Percentiles rank a stretch among this genome's conserved stretches.
Evolutionary conservation across 1,284 basidiomycete genomes (phyloP).

Genomic region (Lentinula novae-zelandiae): DNA sequence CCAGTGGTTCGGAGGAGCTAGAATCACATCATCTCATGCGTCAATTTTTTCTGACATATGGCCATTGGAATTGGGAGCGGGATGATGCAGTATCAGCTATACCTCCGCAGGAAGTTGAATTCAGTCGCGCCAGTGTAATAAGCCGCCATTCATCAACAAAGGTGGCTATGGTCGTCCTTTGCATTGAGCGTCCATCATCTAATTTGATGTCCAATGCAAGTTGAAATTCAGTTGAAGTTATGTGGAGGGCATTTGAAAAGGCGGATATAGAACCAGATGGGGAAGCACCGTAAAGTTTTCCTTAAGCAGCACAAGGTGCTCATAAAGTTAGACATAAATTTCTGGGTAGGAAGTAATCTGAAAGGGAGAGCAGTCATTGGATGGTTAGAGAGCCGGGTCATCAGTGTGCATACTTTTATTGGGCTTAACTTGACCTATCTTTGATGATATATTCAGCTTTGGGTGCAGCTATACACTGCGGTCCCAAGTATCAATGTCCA

Average conservation of each 20-base stretch:
- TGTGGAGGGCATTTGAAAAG: conserved; percentile 12
- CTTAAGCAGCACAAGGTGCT: conserved; percentile 14
- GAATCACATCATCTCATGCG: conserved; percentile 16
- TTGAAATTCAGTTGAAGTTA: conserved; percentile 13
- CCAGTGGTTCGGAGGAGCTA: not conserved
- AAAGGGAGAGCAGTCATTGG: conserved; percentile 20
- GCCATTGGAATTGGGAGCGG: conserved; percentile 19
- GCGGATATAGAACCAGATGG: conserved; percentile 11
- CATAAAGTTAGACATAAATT: conserved; percentile 18
- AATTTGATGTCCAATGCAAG: conserved; percentile 19
- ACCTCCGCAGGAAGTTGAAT: not conserved
- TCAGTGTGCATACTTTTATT: conserved; percentile 13
- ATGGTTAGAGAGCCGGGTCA: conserved; percentile 19
- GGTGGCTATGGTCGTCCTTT: conserved; percentile 19
- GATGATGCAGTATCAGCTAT: conserved; percentile 14
- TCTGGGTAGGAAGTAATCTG: conserved; percentile 20
- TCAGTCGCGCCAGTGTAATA: not conserved
- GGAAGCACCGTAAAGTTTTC: conserved; percentile 11
- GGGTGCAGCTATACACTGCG: conserved; percentile 17
- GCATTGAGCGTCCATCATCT: conserved; percentile 15
- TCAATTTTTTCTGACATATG: conserved; percentile 18
- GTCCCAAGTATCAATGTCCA: conserved; percentile 12
- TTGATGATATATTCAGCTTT: conserved; percentile 16
- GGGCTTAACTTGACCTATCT: not conserved
- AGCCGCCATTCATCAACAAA: conserved; percentile 11